These are phyloP conservation scores for Trichoderma asperelloides DNA, from an alignment of 495 filamentous ascomycete species.

Conservation along the genomic window DNA sequence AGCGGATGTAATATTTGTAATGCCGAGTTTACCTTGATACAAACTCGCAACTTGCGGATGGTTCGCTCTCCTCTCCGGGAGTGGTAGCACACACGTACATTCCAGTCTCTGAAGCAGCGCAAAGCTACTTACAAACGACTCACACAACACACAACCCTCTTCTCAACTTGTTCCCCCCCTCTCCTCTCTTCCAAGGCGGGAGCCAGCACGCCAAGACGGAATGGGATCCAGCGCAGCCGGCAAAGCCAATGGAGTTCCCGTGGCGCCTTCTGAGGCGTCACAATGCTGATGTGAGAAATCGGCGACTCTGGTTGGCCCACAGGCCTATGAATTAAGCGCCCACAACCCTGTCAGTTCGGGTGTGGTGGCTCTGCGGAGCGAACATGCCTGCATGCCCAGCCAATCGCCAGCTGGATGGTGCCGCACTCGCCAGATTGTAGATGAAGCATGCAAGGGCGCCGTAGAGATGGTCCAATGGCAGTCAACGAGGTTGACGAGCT, in stretches of 20 bases:
- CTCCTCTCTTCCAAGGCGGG: neutral
- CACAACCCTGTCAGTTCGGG: neutral
- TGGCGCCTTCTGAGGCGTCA: constrained; percentile 2
- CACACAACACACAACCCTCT: neutral
- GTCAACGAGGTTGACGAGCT: neutral
- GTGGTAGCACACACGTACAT: neutral
- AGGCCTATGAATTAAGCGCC: neutral
- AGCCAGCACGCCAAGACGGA: neutral
- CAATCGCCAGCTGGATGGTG: neutral
- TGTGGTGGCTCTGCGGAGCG: neutral
- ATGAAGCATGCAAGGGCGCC: neutral
- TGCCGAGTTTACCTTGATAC: too few relatives aligned
- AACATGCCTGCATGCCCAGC: neutral
- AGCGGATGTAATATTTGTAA: too few relatives aligned
- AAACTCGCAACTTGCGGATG: too few relatives aligned
- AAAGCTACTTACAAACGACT: neutral
- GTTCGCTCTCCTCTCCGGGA: neutral
- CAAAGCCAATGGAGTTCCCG: neutral
- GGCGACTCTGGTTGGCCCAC: neutral
- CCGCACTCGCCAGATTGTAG: neutral
- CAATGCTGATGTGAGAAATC: constrained; percentile 5
- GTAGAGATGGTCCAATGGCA: neutral
- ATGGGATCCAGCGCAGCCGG: neutral
- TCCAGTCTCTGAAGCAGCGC: neutral
- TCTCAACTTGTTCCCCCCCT: neutral